phyloP scores from a whole-genome alignment of 2,329 filamentous ascomycete genomes.

The Fusarium sp. region DNA sequence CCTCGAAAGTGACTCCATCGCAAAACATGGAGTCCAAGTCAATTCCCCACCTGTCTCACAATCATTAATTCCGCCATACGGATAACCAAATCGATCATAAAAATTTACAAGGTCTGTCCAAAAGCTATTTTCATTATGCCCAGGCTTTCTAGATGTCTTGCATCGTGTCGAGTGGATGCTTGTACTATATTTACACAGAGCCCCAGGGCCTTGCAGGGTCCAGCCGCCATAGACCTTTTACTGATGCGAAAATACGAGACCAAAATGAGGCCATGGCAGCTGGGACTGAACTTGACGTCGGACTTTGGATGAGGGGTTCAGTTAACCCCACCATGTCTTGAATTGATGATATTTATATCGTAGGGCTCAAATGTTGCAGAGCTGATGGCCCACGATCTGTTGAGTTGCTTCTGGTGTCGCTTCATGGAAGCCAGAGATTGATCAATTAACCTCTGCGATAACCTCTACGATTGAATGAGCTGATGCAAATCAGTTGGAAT shows the following conservation, averaged over 20 bases:
- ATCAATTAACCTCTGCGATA: no score
- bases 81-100: background rate
- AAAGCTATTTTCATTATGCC: background rate
- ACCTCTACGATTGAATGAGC: no score
- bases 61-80: background rate
- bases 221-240: conserved; percentile 1
- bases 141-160: conserved; percentile 1
- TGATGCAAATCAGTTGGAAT: no score
- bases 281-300: background rate
- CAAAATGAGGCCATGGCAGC: conserved; percentile 4
- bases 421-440: background rate
- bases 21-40: no score
- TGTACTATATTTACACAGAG: conserved; percentile 33
- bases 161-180: conserved; percentile 16
- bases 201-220: conserved; percentile 22
- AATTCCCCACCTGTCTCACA: background rate
- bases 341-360: conserved; percentile 10
- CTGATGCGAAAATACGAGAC: conserved; percentile 35
- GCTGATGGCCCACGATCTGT: background rate
- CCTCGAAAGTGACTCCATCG: background rate
- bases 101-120: background rate
- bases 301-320: conserved; percentile 6
- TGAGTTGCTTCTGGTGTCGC: no score
- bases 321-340: conserved; percentile 7
- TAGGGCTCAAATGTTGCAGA: background rate